These are phyloP conservation scores for Myxozyma lipomycoides DNA, from an alignment of 805 yeast species.

Conservation along the genomic window DNA sequence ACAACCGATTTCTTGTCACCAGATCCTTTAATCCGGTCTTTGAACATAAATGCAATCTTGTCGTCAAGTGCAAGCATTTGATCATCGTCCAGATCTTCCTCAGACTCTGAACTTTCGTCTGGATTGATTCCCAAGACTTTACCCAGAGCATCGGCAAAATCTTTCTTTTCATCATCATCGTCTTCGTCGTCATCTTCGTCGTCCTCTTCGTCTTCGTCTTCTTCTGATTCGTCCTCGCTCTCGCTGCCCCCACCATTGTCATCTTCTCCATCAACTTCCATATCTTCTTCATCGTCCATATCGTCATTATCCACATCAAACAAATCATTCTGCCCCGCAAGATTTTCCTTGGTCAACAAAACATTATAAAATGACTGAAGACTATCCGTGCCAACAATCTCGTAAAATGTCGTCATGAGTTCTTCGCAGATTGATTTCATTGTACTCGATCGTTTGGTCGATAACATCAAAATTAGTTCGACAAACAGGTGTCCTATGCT, in stretches of 20 bases:
- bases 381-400: slow-evolving; percentile 6
- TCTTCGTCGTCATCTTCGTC: slow-evolving; percentile 4
- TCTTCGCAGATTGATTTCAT: slow-evolving; percentile 9
- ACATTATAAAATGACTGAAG: slow-evolving; percentile 12
- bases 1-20: slow-evolving; percentile 5
- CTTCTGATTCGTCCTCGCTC: not conserved
- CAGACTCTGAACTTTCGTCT: slow-evolving; percentile 7
- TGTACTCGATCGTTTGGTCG: slow-evolving; percentile 10
- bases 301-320: slow-evolving; percentile 17
- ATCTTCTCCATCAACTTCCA: slow-evolving; percentile 11
- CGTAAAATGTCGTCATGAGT: slow-evolving; percentile 10
- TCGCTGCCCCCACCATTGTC: not conserved
- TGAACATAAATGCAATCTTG: slow-evolving; percentile 17
- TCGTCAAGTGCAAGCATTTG: slow-evolving; percentile 25
- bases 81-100: slow-evolving; percentile 25
- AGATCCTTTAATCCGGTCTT: slow-evolving; percentile 10
- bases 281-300: slow-evolving; percentile 13
- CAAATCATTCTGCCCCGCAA: slow-evolving; percentile 18
- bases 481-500: slow-evolving; percentile 6
- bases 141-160: slow-evolving; percentile 18
- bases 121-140: slow-evolving; percentile 17
- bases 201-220: slow-evolving; percentile 7
- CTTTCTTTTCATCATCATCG: slow-evolving; percentile 2
- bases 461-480: slow-evolving; percentile 10
- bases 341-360: slow-evolving; percentile 11